Percentiles rank a stretch among this genome's conserved stretches.
Evolutionary conservation across 352 stramenopile genomes (phyloP).

Genomic region (Phytophthora meadii): DNA sequence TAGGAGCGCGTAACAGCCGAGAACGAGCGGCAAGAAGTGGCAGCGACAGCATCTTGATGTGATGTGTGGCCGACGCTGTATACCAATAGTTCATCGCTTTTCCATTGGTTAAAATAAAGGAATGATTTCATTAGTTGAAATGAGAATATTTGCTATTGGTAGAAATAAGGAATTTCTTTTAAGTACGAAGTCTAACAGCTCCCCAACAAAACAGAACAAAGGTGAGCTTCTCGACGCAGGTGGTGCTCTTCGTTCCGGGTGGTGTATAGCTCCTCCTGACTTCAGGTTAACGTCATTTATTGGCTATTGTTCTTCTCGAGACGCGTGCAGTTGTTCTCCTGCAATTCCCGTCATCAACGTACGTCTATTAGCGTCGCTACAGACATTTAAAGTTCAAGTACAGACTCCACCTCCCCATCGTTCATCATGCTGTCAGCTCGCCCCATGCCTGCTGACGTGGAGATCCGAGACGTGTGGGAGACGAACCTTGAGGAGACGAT

Average conservation of each 20-base stretch:
- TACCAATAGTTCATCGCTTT: slow-evolving; percentile 1
- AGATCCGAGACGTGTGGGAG: slow-evolving; percentile 96
- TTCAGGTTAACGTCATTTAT: neutral
- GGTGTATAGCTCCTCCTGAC: slow-evolving; percentile 13
- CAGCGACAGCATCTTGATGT: slow-evolving; percentile 30
- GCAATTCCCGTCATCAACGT: neutral
- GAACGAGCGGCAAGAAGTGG: slow-evolving; percentile 8
- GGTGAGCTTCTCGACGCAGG: slow-evolving; percentile 14
- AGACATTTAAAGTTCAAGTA: slow-evolving; percentile 15
- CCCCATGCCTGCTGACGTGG: slow-evolving; percentile 78
- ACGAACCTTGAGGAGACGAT: slow-evolving; percentile 96
- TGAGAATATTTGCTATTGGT: neutral
- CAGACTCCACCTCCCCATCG: neutral
- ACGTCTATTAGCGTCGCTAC: slow-evolving; percentile 15
- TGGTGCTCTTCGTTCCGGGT: slow-evolving; percentile 14
- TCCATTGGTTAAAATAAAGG: slow-evolving; percentile 12
- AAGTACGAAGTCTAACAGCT: slow-evolving; percentile 31
- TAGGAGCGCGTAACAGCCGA: slow-evolving; percentile 15
- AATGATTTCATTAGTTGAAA: slow-evolving; percentile 12
- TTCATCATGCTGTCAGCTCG: slow-evolving; percentile 50
- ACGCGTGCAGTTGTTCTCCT: slow-evolving; percentile 12
- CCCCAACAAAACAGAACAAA: slow-evolving; percentile 10
- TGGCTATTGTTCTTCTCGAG: slow-evolving; percentile 9
- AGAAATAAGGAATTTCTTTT: slow-evolving; percentile 1
- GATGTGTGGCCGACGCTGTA: slow-evolving; percentile 18